Evolutionary conservation across 306 rosid species (phyloP).

Genomic region (Gleditsia sinensis): DNA sequence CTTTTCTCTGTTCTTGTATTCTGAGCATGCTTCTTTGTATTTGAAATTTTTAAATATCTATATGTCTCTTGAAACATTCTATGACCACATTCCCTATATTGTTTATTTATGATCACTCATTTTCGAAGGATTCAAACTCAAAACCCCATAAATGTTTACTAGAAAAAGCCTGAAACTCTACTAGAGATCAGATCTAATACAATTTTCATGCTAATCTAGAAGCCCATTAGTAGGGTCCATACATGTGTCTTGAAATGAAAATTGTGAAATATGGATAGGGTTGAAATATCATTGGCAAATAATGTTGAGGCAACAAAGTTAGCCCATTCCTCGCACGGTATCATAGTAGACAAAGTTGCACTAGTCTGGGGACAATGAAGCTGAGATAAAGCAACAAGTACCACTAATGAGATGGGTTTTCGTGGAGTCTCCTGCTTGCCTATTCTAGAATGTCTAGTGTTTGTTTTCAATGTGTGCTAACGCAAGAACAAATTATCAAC

Average conservation of each 20-base stretch:
- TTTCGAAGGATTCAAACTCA: too few relatives aligned
- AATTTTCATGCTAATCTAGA: constrained; percentile 28
- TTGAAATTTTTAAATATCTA: constrained; percentile 30
- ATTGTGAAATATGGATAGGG: constrained; percentile 43
- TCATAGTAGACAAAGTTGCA: constrained; percentile 24
- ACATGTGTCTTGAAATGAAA: constrained; percentile 24
- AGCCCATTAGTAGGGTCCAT: constrained; percentile 48
- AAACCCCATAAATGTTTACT: too few relatives aligned
- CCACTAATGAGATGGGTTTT: constrained; percentile 32
- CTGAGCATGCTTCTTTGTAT: constrained; percentile 36
- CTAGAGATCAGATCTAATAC: too few relatives aligned
- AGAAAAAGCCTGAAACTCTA: too few relatives aligned
- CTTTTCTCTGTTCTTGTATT: constrained; percentile 28
- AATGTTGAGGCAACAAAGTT: constrained; percentile 41
- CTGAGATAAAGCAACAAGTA: constrained; percentile 38
- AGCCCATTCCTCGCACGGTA: constrained; percentile 28
- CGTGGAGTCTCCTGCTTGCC: constrained; percentile 13
- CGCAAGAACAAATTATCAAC: not conserved
- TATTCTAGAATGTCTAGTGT: constrained; percentile 22
- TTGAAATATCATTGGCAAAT: constrained; percentile 29
- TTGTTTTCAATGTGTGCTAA: constrained; percentile 34
- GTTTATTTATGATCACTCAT: not conserved
- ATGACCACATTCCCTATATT: not conserved
- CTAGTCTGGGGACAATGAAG: constrained; percentile 26
- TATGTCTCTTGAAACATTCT: constrained; percentile 7